Percentiles rank a stretch among this genome's conserved stretches.
These are phyloP conservation scores for Cyclostephanos tholiformis DNA, from an alignment of 108 stramenopile species.

Conservation along the genomic window DNA sequence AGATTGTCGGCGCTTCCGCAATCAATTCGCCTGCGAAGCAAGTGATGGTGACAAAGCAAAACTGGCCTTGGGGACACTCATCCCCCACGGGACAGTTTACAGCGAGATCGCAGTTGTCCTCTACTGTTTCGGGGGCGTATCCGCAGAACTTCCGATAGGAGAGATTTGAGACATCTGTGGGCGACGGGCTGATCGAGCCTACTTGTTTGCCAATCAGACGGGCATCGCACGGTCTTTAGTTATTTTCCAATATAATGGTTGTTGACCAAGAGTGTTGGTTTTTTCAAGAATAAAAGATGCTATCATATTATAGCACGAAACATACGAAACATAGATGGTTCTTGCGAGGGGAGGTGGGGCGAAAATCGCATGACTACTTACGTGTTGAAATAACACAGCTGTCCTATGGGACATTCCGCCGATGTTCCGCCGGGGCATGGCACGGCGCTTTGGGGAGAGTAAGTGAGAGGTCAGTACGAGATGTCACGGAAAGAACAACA, in stretches of 20 bases:
- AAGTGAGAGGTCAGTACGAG: too few species aligned
- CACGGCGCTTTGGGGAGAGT: conserved; percentile 15
- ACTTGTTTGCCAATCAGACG: too few species aligned
- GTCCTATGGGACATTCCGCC: conserved; percentile 27
- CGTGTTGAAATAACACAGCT: conserved; percentile 42
- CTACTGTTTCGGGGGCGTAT: conserved; percentile 7
- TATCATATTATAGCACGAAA: too few species aligned
- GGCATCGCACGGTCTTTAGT: conserved; percentile 9
- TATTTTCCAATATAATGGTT: conserved; percentile 3
- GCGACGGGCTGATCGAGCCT: too few species aligned
- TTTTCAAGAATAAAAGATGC: too few species aligned
- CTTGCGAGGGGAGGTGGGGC: too few species aligned
- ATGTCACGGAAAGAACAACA: too few species aligned
- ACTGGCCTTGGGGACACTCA: background rate
- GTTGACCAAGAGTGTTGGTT: background rate
- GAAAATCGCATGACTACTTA: too few species aligned
- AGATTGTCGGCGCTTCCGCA: background rate
- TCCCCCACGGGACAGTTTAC: conserved; percentile 31
- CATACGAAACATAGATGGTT: too few species aligned
- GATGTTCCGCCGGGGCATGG: conserved; percentile 19
- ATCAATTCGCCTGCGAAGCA: background rate
- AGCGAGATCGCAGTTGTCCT: conserved; percentile 18
- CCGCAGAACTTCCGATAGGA: conserved; percentile 37
- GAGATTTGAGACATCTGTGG: background rate
- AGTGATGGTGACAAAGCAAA: conserved; percentile 1